Base-by-base conservation (phyloP, 1,139 yeast genomes). In the Pichia sp. region DNA sequence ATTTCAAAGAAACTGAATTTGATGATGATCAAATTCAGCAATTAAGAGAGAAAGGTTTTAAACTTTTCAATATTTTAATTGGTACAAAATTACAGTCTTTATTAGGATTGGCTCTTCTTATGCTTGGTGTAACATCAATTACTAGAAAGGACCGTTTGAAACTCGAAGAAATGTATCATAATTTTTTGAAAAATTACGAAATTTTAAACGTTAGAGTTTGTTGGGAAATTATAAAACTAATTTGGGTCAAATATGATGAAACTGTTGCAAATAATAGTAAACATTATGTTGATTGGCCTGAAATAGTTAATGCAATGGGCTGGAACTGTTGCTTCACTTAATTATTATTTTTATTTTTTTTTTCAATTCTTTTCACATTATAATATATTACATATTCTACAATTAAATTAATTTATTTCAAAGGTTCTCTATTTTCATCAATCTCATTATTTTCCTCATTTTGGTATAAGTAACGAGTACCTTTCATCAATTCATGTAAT, bases 401-500 rank as follows among this genome's bases (percentile, higher is more conserved):
- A 23, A 9, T 34, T 34, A 25, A 28, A 25, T 15, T 24, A 8
- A 8, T n/a, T n/a, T 35, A 21, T 28, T 17, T 35, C 12, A 31
- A 5, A 9, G 26, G 5, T 33, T 31, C 31, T 4, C 20, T 18
- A 25, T 28, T 33, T 32, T 25, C 28, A 11, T 22, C 40, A 4
- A 23, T 23, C 8, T 39, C 42, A 19, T 14, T 18, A 4, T 36
- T 35, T 7, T 26, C 46, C 9, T 37, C 46, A 17, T 44, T 47
- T 1, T 46, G 35, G 31, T 52, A 59, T 8, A 55, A 39, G 28
- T 41, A 50, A 35, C 51, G 51, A 6, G 86, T 74, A 39, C 82
- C 85, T 50, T 71, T 75, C 86, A 77, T 81, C 61, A 70, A 68
- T 59, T 74, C 86, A 61, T 81, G 79, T 19, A 81, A 60, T 66